Percentiles rank a stretch among this genome's conserved stretches.
These are phyloP conservation scores for Babesia bigemina DNA, from an alignment of 169 alveolate genomes.

Conservation along the genomic window DNA sequence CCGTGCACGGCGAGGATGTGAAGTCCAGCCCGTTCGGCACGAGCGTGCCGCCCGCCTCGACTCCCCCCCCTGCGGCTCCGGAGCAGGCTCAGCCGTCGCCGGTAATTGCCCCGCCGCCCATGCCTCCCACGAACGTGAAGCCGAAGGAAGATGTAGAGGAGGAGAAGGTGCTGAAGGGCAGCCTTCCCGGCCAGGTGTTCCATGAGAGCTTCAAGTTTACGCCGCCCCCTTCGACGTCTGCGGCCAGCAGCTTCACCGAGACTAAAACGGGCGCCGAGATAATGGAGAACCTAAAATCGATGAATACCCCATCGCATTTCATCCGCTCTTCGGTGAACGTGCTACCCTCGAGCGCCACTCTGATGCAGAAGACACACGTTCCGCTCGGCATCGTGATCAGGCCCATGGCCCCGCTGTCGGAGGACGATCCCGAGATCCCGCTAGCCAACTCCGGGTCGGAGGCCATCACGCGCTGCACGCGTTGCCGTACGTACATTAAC, in stretches of 20 bases:
- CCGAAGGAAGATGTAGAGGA: background rate
- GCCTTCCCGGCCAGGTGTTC: slow-evolving; percentile 56
- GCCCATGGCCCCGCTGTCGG: slow-evolving; percentile 84
- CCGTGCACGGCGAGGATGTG: slow-evolving; percentile 22
- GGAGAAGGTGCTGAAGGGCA: slow-evolving; percentile 28
- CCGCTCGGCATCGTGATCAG: slow-evolving; percentile 81
- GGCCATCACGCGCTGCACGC: slow-evolving; percentile 88
- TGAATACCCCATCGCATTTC: slow-evolving; percentile 65
- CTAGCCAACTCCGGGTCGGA: slow-evolving; percentile 86
- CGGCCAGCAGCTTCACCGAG: slow-evolving; percentile 9
- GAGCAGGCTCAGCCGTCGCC: slow-evolving; percentile 17
- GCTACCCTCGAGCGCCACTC: slow-evolving; percentile 73
- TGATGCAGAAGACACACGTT: slow-evolving; percentile 80
- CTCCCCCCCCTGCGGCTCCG: slow-evolving; percentile 12
- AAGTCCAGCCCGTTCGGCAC: slow-evolving; percentile 19
- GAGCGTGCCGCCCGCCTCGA: slow-evolving; percentile 5
- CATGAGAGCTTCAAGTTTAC: slow-evolving; percentile 53
- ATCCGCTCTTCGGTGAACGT: slow-evolving; percentile 46
- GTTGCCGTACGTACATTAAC: slow-evolving; percentile 93
- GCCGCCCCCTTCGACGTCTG: slow-evolving; percentile 9
- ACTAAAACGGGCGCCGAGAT: slow-evolving; percentile 31
- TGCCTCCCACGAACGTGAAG: slow-evolving; percentile 7
- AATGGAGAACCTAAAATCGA: slow-evolving; percentile 42
- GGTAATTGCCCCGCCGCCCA: slow-evolving; percentile 24
- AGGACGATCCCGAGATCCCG: slow-evolving; percentile 85